Evolutionary conservation across 352 stramenopile species (phyloP), one percentile per base, ranked within the genome.

Genomic region (Phytophthora cryptogea): DNA sequence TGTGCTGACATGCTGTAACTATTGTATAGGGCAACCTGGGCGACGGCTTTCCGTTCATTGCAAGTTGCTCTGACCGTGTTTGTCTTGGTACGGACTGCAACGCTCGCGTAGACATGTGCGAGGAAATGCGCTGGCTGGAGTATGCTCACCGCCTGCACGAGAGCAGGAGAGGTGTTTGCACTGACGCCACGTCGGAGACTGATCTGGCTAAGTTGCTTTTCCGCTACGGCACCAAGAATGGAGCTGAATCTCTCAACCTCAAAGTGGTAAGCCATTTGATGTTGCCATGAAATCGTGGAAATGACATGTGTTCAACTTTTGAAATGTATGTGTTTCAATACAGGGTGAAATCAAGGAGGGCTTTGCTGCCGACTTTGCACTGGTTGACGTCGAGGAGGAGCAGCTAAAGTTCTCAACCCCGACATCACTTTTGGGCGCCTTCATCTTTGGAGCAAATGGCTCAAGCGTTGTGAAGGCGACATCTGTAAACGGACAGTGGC

Each of bases 41-140:
- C 26, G 82, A 91, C 31, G 82, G 82, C 1, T 89, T 89, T 45
- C 82, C 82, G 14, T 76, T 75, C 16, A 85, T 91, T 32, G 82
- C 78, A 11, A 86, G 74, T 43, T 90, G 83, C 53, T 67, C 75
- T 0, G 75, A 88, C 47, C 72, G 76, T 47, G 77, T 92, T 31
- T 92, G 80, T 26, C 70, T 92, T 8, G 80, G 83, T 10, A 89
- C 80, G 10, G 83, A 92, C 54, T 90, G 83, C 78, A 92, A 92
- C 39, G 80, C 83, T 10, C 75, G 83, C 36, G 86, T 92, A 36
- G 83, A 92, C 57, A 92, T 92, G 83, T 88, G 78, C 20, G 83
- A 92, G 62, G 83, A 92, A 49, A 92, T 92, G 83, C 83, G 80
- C 6, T 92, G 83, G 83, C 54, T 92, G 8, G 83, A 92, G 54